These are phyloP conservation scores for Quercus ilex DNA, from an alignment of 306 rosid species.

Conservation along the genomic window DNA sequence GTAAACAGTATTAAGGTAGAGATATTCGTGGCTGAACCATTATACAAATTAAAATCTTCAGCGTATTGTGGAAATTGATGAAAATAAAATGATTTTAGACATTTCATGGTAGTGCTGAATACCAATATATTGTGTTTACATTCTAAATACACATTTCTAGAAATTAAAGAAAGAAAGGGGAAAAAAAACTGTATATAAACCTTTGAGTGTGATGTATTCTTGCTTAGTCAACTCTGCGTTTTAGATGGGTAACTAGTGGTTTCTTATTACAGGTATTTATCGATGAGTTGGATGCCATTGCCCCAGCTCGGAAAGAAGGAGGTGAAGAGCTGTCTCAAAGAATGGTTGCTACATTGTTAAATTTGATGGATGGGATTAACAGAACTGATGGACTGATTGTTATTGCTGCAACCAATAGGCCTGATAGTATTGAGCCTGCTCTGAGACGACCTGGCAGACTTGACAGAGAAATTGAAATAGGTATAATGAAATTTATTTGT, in stretches of 20 bases:
- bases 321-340: conserved; percentile 85
- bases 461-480: conserved; percentile 90
- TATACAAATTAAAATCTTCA: too few relatives aligned
- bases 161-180: background rate
- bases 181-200: background rate
- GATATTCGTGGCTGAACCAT: too few relatives aligned
- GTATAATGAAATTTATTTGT: conserved; percentile 32
- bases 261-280: conserved; percentile 63
- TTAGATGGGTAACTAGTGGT: conserved; percentile 13
- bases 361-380: conserved; percentile 81
- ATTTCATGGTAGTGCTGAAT: too few relatives aligned
- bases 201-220: background rate
- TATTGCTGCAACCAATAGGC: conserved; percentile 83
- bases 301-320: conserved; percentile 84
- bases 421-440: conserved; percentile 87
- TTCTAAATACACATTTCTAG: too few relatives aligned
- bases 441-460: conserved; percentile 92
- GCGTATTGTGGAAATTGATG: too few relatives aligned
- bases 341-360: conserved; percentile 74
- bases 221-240: background rate
- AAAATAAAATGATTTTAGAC: too few relatives aligned
- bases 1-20: too few relatives aligned
- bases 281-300: conserved; percentile 93
- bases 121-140: too few relatives aligned
- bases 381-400: conserved; percentile 70